Conservation (phyloP, 768 basidiomycete species). For the Boletales sp. region DNA sequence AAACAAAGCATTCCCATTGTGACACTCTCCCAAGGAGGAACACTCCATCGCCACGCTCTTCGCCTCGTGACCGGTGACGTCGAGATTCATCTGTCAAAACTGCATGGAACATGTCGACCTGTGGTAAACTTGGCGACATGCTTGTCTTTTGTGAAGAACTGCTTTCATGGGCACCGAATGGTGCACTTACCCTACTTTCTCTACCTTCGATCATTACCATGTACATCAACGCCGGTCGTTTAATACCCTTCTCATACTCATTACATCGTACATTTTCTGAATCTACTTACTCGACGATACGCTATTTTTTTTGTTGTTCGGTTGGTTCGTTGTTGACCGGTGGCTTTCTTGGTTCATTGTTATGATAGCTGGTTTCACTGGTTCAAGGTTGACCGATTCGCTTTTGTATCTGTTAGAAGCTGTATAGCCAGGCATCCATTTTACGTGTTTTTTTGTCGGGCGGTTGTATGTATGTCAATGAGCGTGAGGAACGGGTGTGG, state of each 20-base stretch:
- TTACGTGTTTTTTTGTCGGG: background rate
- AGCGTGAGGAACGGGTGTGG: background rate
- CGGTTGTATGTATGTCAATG: background rate
- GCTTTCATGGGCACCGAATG: background rate
- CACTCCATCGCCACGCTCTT: constrained; percentile 18
- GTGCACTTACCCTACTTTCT: background rate
- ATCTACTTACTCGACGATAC: constrained; percentile 10
- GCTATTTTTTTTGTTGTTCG: constrained; percentile 4
- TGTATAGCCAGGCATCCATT: background rate
- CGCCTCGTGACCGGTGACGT: constrained; percentile 20
- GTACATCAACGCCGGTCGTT: constrained; percentile 25
- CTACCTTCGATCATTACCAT: background rate
- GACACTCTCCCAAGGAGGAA: constrained; percentile 15
- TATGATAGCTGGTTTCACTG: constrained; percentile 5
- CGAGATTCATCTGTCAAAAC: constrained; percentile 2
- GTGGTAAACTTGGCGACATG: background rate
- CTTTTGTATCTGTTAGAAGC: constrained; percentile 9
- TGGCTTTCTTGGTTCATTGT: constrained; percentile 4
- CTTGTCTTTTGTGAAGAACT: background rate
- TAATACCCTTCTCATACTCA: constrained; percentile 22
- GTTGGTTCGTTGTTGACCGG: constrained; percentile 6
- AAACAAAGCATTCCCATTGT: constrained; percentile 3
- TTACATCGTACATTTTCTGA: constrained; percentile 10
- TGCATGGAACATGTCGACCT: background rate
- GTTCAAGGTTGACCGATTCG: constrained; percentile 2